Percentiles rank a stretch among this genome's conserved stretches.
Evolutionary conservation across 108 stramenopile species (phyloP).

Genomic region (Nannochloropsis gaditana): DNA sequence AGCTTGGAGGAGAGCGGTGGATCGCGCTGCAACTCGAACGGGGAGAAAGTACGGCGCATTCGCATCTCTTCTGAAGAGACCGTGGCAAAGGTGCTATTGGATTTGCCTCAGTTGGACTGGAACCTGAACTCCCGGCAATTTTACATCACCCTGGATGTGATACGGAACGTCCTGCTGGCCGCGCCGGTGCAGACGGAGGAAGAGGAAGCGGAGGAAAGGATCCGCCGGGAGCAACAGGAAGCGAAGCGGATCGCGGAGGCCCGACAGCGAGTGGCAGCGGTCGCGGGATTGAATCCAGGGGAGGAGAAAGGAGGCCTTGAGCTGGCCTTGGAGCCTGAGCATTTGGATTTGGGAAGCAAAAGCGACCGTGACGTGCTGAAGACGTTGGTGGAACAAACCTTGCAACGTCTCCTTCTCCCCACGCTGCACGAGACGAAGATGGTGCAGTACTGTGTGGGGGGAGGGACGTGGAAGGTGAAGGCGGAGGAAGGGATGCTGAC

Average conservation of each 20-base stretch:
- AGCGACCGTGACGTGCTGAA: not conserved
- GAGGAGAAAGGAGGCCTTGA: not conserved
- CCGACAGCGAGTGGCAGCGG: not conserved
- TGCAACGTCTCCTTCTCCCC: not conserved
- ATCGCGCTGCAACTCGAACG: not conserved
- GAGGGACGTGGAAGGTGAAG: not conserved
- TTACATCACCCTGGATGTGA: not conserved
- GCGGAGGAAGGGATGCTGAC: not conserved
- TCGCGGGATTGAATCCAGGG: not conserved
- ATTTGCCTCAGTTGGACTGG: slow-evolving; percentile 7
- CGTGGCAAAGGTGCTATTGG: not conserved
- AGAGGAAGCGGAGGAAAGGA: not conserved
- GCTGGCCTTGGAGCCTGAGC: not conserved
- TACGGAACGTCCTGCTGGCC: not conserved
- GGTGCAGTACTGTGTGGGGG: slow-evolving; percentile 14
- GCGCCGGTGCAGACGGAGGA: not conserved
- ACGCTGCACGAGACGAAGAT: slow-evolving; percentile 8
- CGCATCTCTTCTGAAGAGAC: not conserved
- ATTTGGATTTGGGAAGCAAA: not conserved
- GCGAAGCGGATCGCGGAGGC: not conserved
- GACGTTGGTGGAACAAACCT: not conserved
- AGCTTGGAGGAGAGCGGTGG: not conserved
- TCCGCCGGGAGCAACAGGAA: slow-evolving; percentile 10
- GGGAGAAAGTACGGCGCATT: not conserved
- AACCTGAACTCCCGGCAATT: not conserved